phyloP scores from a whole-genome alignment of 768 basidiomycete genomes.

The Pulveroboletus sp. region DNA sequence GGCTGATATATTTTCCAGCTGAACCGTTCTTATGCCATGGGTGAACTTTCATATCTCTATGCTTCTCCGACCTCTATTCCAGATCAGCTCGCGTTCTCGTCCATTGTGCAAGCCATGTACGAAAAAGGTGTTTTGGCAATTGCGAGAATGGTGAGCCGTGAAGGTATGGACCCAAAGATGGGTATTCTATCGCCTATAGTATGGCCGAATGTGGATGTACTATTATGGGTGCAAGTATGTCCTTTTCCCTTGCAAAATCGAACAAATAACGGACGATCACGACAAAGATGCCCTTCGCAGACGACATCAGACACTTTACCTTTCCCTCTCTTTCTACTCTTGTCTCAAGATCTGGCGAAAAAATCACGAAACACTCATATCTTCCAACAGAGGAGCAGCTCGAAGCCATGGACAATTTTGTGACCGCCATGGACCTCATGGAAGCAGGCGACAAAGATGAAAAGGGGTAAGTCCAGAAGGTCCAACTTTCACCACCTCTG shows the following conservation, averaged over 20 bases:
- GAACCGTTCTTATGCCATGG: constrained; percentile 76
- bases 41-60: constrained; percentile 84
- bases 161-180: constrained; percentile 79
- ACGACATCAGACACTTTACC: constrained; percentile 83
- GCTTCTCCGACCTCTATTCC: constrained; percentile 60
- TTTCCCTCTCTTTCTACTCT: constrained; percentile 79
- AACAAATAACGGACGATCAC: not conserved
- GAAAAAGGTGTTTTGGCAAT: constrained; percentile 66
- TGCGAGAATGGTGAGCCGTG: constrained; percentile 72
- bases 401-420: constrained; percentile 80
- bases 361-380: constrained; percentile 70
- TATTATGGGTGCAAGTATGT: constrained; percentile 78
- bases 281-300: constrained; percentile 88
- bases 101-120: constrained; percentile 79
- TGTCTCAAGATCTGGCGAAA: constrained; percentile 70
- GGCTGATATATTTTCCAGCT: constrained; percentile 43
- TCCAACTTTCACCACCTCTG: not conserved
- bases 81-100: constrained; percentile 82
- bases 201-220: constrained; percentile 67
- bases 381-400: constrained; percentile 76
- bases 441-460: constrained; percentile 71
- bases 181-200: constrained; percentile 64
- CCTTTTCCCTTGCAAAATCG: not conserved
- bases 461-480: constrained; percentile 49
- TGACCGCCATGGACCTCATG: constrained; percentile 87